Evolutionary conservation across 1,284 basidiomycete genomes (phyloP), one percentile per base, ranked within the genome.

Genomic region (Fereydounia khargensis): DNA sequence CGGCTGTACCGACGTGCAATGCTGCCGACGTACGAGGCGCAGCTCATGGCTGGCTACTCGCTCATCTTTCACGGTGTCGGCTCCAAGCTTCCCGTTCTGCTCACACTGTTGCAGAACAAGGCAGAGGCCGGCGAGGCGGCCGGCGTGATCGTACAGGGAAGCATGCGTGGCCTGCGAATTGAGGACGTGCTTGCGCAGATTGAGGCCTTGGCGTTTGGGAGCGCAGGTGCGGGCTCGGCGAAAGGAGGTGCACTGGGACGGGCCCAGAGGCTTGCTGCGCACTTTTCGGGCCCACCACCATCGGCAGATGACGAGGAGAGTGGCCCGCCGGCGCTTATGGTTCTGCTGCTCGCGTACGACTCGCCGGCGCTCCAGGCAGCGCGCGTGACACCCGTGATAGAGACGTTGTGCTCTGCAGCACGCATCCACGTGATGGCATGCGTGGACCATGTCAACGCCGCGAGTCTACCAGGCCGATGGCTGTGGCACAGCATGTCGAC

Each of bases 61-160:
- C 56, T 62, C 49, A 42, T 62, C 24, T 62, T 62, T 21, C 54
- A 62, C 25, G 59, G 59, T 6, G 59, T 57, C 1, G 59, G 59
- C 4, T 47, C 40, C 43, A 62, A 62, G 49, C 32, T 33, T 1
- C 43, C 30, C 31, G 38, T 62, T 7, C 39, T 62, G 16, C 38
- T 19, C 1, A 49, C 52, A 35, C 35, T 62, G 4, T 48, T 57
- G 6, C 22, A 24, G 13, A 31, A 23, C 7, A 19, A 49, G n/a
- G 48, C 47, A 23, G 59, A 57, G 9, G 44, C 52, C 24, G 61
- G 55, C 16, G 61, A 52, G 42, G 56, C 51, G n/a, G 45, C 59
- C 6, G 60, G 47, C n/a, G 56, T 59, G 13, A 49, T 64, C n/a
- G 61, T 49, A 1, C 56, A 64, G 28, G 61, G 52, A 2, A 50